phyloP scores from a whole-genome alignment of 2,329 filamentous ascomycete genomes.

The Alternaria atra region DNA sequence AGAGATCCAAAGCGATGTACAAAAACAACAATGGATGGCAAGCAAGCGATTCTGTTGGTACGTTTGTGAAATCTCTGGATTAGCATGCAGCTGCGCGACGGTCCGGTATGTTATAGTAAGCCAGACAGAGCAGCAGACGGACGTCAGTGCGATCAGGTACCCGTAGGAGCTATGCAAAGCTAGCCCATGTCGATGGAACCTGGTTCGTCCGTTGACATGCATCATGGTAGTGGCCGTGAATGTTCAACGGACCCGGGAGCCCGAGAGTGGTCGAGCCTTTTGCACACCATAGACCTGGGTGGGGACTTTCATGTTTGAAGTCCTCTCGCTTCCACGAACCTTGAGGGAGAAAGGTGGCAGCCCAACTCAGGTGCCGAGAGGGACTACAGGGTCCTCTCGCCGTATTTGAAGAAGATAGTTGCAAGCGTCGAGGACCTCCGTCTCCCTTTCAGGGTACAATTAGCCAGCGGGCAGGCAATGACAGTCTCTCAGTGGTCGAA shows the following conservation, averaged over 20 bases:
- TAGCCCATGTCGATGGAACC: slow-evolving; percentile 24
- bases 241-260: slow-evolving; percentile 30
- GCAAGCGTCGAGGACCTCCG: slow-evolving; percentile 31
- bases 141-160: slow-evolving; percentile 37
- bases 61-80: slow-evolving; percentile 16
- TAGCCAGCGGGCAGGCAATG: slow-evolving; percentile 17
- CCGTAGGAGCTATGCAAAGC: slow-evolving; percentile 27
- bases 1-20: background rate
- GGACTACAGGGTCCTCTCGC: slow-evolving; percentile 30
- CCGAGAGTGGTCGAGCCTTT: slow-evolving; percentile 34
- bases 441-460: slow-evolving; percentile 20
- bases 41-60: slow-evolving; percentile 16
- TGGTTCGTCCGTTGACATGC: slow-evolving; percentile 29
- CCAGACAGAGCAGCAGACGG: slow-evolving; percentile 20
- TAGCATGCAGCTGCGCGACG: slow-evolving; percentile 30
- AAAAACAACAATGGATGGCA: slow-evolving; percentile 9
- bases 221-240: slow-evolving; percentile 28
- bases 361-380: slow-evolving; percentile 23
- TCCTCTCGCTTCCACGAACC: slow-evolving; percentile 24
- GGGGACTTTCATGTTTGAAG: slow-evolving; percentile 35
- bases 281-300: slow-evolving; percentile 25
- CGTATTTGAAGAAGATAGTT: slow-evolving; percentile 35
- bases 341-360: slow-evolving; percentile 27
- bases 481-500: slow-evolving; percentile 18
- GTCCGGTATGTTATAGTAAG: slow-evolving; percentile 28